Conservation (phyloP, 441 rosid species). For the Melastoma candidum region DNA sequence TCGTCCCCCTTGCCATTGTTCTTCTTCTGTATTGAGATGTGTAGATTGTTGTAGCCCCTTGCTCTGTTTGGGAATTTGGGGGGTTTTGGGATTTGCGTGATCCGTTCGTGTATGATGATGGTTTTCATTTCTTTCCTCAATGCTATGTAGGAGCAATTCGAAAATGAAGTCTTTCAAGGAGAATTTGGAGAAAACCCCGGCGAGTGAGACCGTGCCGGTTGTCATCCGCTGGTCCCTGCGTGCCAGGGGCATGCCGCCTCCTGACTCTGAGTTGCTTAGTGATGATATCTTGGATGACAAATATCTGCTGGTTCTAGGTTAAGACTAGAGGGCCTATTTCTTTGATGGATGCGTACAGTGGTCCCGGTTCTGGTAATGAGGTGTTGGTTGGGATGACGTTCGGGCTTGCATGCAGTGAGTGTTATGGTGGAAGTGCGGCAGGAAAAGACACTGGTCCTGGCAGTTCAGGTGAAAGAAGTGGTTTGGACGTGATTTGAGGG, state of each 20-base stretch:
- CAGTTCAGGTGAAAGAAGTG: too few relatives aligned
- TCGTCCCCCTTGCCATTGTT: not conserved
- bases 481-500: too few relatives aligned
- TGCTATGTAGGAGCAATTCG: constrained; percentile 21
- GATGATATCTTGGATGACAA: constrained; percentile 20
- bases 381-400: constrained; percentile 24
- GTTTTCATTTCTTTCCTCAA: too few relatives aligned
- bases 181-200: constrained; percentile 34
- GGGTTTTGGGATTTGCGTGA: too few relatives aligned
- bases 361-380: constrained; percentile 22
- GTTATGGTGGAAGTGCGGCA: not conserved
- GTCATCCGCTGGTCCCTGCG: constrained; percentile 61
- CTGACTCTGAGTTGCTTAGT: constrained; percentile 32
- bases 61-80: too few relatives aligned
- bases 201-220: constrained; percentile 27
- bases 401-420: not conserved
- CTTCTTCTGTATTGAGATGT: not conserved
- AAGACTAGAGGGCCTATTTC: constrained; percentile 36
- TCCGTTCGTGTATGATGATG: too few relatives aligned
- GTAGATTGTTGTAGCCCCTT: too few relatives aligned
- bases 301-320: constrained; percentile 9
- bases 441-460: too few relatives aligned
- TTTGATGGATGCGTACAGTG: constrained; percentile 37
- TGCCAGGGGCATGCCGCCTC: constrained; percentile 52
- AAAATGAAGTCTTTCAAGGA: constrained; percentile 28